These are phyloP conservation scores for Peniophora sp. DNA, from an alignment of 1,284 basidiomycete species.

Conservation along the genomic window DNA sequence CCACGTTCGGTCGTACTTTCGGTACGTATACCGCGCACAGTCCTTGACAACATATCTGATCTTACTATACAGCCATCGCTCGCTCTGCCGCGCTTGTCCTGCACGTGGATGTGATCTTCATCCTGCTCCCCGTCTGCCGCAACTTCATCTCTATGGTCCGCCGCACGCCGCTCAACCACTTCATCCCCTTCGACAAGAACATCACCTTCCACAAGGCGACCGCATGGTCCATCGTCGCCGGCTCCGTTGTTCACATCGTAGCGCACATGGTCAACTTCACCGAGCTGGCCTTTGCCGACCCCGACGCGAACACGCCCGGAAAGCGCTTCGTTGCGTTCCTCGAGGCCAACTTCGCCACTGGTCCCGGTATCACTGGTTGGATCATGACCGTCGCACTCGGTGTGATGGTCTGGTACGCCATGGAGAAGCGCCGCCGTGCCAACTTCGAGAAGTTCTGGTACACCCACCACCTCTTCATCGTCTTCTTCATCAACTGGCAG, in stretches of 20 bases:
- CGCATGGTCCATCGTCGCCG: constrained; percentile 79
- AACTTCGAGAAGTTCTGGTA: constrained; percentile 88
- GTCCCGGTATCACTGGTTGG: constrained; percentile 90
- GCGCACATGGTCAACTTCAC: constrained; percentile 81
- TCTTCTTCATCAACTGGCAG: constrained; percentile 89
- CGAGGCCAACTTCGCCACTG: constrained; percentile 71
- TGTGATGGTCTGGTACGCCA: constrained; percentile 76
- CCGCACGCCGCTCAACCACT: constrained; percentile 70
- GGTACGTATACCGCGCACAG: constrained; percentile 37
- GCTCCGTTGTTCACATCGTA: constrained; percentile 61
- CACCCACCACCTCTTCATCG: constrained; percentile 79
- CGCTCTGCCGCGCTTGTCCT: constrained; percentile 79
- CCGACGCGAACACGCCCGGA: constrained; percentile 41
- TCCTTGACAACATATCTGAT: constrained; percentile 1
- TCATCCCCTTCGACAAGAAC: constrained; percentile 88
- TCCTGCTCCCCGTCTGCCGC: constrained; percentile 85
- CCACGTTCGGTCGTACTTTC: constrained; percentile 66
- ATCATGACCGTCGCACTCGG: constrained; percentile 71
- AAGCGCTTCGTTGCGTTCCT: constrained; percentile 63
- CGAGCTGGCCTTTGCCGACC: constrained; percentile 53
- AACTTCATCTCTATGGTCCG: constrained; percentile 84
- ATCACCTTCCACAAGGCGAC: constrained; percentile 84
- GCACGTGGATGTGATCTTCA: constrained; percentile 84
- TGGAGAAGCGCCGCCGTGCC: constrained; percentile 66
- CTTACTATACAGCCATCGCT: constrained; percentile 53